A percentile compares a stretch with the other conserved stretches of the same genome.
Evolutionary conservation across 2,329 filamentous ascomycete genomes (phyloP).

Genomic region (Aspergillus sojae): DNA sequence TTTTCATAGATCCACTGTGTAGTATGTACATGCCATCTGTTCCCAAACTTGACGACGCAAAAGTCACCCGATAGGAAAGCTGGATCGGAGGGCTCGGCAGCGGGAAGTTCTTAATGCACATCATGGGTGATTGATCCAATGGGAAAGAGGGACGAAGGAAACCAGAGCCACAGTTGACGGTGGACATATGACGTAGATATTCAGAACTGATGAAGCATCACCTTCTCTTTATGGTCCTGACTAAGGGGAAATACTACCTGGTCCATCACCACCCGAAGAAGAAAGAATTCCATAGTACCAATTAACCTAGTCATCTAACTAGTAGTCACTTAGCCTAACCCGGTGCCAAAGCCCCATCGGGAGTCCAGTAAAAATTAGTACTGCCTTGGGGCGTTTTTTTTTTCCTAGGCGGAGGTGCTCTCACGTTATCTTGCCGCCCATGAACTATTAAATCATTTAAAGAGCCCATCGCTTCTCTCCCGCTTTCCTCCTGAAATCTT

Average conservation of each 20-base stretch:
- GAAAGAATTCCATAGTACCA: slow-evolving; percentile 1
- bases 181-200: slow-evolving; percentile 21
- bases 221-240: background rate
- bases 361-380: background rate
- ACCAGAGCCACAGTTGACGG: slow-evolving; percentile 20
- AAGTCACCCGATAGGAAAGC: slow-evolving; percentile 12
- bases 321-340: background rate
- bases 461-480: slow-evolving; percentile 10
- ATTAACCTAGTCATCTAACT: background rate
- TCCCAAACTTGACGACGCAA: too few species aligned
- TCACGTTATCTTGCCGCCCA: slow-evolving; percentile 8
- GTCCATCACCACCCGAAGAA: background rate
- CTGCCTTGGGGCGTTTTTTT: background rate
- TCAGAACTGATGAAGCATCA: slow-evolving; percentile 4
- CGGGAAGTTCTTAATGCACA: slow-evolving; percentile 14
- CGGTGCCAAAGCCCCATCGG: background rate
- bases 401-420: background rate
- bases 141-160: background rate
- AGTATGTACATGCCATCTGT: background rate
- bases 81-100: slow-evolving; percentile 11
- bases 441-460: slow-evolving; percentile 15
- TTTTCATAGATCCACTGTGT: background rate
- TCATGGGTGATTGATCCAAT: slow-evolving; percentile 14
- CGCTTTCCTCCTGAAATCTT: slow-evolving; percentile 2
- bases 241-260: slow-evolving; percentile 1